Conservation (phyloP, 2,329 filamentous ascomycete genomes). For the Colletotrichum ledebouriae region DNA sequence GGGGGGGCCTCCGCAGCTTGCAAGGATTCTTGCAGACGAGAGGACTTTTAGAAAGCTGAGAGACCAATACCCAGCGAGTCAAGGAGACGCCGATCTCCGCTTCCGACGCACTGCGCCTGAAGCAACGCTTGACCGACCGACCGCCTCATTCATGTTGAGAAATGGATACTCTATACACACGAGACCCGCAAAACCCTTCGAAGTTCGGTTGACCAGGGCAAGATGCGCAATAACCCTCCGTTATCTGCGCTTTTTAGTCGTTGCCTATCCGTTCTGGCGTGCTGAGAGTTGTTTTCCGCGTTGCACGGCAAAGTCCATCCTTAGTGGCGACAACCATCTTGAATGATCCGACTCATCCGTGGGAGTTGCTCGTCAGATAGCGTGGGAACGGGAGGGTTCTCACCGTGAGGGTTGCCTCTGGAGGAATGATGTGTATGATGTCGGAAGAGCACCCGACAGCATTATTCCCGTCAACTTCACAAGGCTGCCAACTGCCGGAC, state of each 20-base stretch:
- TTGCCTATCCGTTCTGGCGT: slow-evolving; percentile 10
- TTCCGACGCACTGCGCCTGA: slow-evolving; percentile 8
- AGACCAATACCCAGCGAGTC: slow-evolving; percentile 34
- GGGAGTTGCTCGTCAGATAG: slow-evolving; percentile 1
- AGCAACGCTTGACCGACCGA: slow-evolving; percentile 7
- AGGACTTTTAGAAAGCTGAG: slow-evolving; percentile 12
- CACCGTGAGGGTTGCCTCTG: slow-evolving; percentile 10
- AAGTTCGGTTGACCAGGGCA: slow-evolving; percentile 17
- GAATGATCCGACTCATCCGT: slow-evolving; percentile 15
- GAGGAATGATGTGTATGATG: slow-evolving; percentile 1
- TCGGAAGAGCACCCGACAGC: too few relatives aligned
- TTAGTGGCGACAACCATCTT: not conserved
- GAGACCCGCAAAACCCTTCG: slow-evolving; percentile 17
- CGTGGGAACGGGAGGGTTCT: slow-evolving; percentile 10
- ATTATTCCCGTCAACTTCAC: too few relatives aligned
- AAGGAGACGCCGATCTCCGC: slow-evolving; percentile 27
- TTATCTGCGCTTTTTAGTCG: slow-evolving; percentile 10
- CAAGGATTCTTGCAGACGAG: slow-evolving; percentile 15
- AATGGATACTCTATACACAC: slow-evolving; percentile 1
- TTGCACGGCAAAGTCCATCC: slow-evolving; percentile 1
- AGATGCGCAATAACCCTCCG: slow-evolving; percentile 16
- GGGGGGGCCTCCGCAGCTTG: slow-evolving; percentile 20
- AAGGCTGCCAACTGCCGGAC: slow-evolving; percentile 8
- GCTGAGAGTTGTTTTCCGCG: not conserved
- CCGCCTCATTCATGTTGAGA: slow-evolving; percentile 5